Evolutionary conservation across 352 stramenopile species (phyloP).

Genomic region (Phytophthora pini): DNA sequence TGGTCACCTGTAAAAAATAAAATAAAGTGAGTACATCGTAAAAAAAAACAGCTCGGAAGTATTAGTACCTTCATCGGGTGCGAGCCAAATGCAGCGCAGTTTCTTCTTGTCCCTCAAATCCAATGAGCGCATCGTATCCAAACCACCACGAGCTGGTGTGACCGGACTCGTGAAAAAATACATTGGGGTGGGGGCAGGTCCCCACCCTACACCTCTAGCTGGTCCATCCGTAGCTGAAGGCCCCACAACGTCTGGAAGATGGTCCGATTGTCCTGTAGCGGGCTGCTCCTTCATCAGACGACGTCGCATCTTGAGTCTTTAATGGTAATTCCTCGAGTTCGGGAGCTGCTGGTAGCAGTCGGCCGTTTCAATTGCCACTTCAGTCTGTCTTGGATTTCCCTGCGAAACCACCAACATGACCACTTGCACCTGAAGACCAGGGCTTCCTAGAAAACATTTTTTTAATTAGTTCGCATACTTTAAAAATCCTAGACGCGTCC

Average conservation of each 20-base stretch:
- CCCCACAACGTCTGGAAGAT: conserved; percentile 34
- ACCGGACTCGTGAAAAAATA: conserved; percentile 39
- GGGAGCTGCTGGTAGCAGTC: conserved; percentile 16
- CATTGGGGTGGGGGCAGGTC: conserved; percentile 5
- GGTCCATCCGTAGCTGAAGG: conserved; percentile 3
- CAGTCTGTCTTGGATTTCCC: conserved; percentile 1
- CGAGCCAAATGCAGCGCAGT: conserved; percentile 69
- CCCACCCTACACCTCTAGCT: conserved; percentile 19
- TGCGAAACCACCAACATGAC: conserved; percentile 22
- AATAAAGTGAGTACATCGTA: background rate
- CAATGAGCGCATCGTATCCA: conserved; percentile 36
- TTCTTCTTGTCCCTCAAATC: conserved; percentile 76
- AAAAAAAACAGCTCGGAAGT: background rate
- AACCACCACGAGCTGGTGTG: conserved; percentile 8
- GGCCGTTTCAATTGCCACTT: conserved; percentile 13
- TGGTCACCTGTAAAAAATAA: conserved; percentile 49
- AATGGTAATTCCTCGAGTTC: conserved; percentile 2
- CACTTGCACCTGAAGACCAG: background rate
- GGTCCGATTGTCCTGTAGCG: conserved; percentile 5
- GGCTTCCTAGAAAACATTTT: conserved; percentile 21
- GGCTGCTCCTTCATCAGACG: conserved; percentile 31
- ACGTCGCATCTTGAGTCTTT: conserved; percentile 27
- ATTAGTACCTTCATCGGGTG: conserved; percentile 67
- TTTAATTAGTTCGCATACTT: conserved; percentile 33
- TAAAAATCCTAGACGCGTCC: conserved; percentile 29